These are phyloP conservation scores for Pichia sp. DNA, from an alignment of 1,139 yeast species.

Conservation along the genomic window DNA sequence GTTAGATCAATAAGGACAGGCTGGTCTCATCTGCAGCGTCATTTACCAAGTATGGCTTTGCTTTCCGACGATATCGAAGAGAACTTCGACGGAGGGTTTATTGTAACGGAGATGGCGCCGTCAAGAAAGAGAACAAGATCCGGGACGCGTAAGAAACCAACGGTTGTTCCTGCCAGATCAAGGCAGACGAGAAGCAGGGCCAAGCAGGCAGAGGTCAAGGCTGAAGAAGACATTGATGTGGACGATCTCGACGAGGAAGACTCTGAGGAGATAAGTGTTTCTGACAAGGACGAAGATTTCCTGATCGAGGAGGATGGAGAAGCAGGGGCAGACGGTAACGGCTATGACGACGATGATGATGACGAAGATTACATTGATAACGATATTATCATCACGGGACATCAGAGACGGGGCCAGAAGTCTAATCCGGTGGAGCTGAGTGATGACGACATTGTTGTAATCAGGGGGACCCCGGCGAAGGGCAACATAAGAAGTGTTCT, in stretches of 20 bases:
- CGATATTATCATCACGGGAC: slow-evolving; percentile 19
- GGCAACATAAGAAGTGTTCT: background rate
- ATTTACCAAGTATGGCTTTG: background rate
- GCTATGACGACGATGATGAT: slow-evolving; percentile 14
- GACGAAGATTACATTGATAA: slow-evolving; percentile 14
- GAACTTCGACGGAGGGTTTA: background rate
- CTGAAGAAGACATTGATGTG: background rate
- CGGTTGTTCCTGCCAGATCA: background rate
- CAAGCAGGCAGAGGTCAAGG: background rate
- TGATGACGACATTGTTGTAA: slow-evolving; percentile 23
- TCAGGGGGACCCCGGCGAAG: slow-evolving; percentile 7
- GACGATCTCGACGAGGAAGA: background rate
- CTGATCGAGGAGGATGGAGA: slow-evolving; percentile 16
- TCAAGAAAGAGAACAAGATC: slow-evolving; percentile 7
- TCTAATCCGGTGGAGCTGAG: slow-evolving; percentile 18
- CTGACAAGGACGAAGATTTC: slow-evolving; percentile 32
- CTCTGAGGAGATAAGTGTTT: background rate
- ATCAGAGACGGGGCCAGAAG: slow-evolving; percentile 15
- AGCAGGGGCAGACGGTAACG: no score
- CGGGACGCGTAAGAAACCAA: background rate
- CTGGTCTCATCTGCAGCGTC: background rate
- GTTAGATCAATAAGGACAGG: background rate
- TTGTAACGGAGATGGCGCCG: background rate
- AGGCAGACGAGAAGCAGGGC: background rate
- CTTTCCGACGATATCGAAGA: background rate